A percentile compares a stretch with the other conserved stretches of the same genome.
Evolutionary conservation across 2,329 filamentous ascomycete genomes (phyloP).

Genomic region (Didymella arachidicola): DNA sequence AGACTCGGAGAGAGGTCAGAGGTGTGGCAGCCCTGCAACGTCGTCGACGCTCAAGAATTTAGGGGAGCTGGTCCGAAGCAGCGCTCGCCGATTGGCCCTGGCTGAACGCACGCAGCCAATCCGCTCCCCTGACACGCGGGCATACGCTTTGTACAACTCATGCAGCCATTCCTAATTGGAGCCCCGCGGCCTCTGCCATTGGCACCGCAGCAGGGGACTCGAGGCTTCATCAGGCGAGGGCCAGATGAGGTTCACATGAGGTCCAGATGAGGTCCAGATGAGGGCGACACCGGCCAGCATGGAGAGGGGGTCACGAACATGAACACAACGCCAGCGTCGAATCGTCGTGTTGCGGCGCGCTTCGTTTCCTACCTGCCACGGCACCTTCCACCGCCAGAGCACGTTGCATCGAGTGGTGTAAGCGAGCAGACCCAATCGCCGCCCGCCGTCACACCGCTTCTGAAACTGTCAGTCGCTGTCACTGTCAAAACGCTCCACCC

Average conservation of each 20-base stretch:
- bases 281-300: background rate
- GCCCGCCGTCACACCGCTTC: slow-evolving; percentile 7
- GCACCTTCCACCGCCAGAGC: slow-evolving; percentile 18
- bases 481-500: background rate
- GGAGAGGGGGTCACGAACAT: background rate
- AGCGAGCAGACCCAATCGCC: slow-evolving; percentile 8
- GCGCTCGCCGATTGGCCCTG: slow-evolving; percentile 29
- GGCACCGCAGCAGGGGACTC: background rate
- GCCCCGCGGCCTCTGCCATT: background rate
- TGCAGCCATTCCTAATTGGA: slow-evolving; percentile 10
- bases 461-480: slow-evolving; percentile 13
- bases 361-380: slow-evolving; percentile 21
- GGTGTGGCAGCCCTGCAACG: slow-evolving; percentile 24
- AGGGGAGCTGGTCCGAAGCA: slow-evolving; percentile 26
- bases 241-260: too few relatives aligned
- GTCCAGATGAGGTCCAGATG: too few relatives aligned
- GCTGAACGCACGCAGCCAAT: slow-evolving; percentile 5
- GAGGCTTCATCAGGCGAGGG: background rate
- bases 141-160: slow-evolving; percentile 11
- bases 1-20: background rate
- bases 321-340: background rate
- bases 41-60: slow-evolving; percentile 29
- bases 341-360: slow-evolving; percentile 23
- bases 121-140: slow-evolving; percentile 19
- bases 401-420: slow-evolving; percentile 4